phyloP scores from a whole-genome alignment of 2,329 filamentous ascomycete genomes.

The Aspergillus luchuensis region DNA sequence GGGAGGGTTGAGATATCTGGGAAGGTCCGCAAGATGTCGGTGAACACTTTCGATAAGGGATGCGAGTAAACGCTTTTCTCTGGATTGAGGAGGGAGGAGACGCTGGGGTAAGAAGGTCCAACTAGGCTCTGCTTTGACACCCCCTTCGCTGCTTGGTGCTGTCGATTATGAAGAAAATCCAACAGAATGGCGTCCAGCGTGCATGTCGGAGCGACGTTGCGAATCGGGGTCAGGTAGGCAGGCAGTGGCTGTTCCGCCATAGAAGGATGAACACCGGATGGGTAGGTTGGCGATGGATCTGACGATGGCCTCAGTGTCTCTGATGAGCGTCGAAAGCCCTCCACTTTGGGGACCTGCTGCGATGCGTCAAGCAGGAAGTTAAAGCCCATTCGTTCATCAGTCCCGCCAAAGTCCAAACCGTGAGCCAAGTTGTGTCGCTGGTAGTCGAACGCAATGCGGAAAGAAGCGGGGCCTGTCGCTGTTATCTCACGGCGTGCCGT shows the following conservation, averaged over 20 bases:
- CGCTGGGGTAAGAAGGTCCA: slow-evolving; percentile 77
- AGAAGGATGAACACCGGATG: slow-evolving; percentile 27
- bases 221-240: slow-evolving; percentile 50
- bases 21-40: slow-evolving; percentile 81
- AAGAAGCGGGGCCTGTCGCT: slow-evolving; percentile 31
- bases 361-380: slow-evolving; percentile 70
- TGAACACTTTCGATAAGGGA: slow-evolving; percentile 80
- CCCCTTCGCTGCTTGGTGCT: slow-evolving; percentile 66
- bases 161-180: slow-evolving; percentile 72
- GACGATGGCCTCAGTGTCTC: slow-evolving; percentile 28
- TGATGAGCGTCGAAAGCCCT: slow-evolving; percentile 42
- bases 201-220: slow-evolving; percentile 70
- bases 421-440: slow-evolving; percentile 51
- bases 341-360: slow-evolving; percentile 57
- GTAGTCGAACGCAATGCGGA: slow-evolving; percentile 46
- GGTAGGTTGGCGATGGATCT: slow-evolving; percentile 25
- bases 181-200: slow-evolving; percentile 77
- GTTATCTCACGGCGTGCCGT: slow-evolving; percentile 27
- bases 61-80: slow-evolving; percentile 65
- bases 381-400: slow-evolving; percentile 67
- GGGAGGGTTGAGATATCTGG: slow-evolving; percentile 76
- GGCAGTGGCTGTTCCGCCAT: slow-evolving; percentile 30
- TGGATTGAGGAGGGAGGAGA: slow-evolving; percentile 76
- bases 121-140: slow-evolving; percentile 66
- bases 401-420: slow-evolving; percentile 57